These are phyloP conservation scores for Kodamaea sagamina DNA, from an alignment of 805 yeast genomes.

Conservation along the genomic window DNA sequence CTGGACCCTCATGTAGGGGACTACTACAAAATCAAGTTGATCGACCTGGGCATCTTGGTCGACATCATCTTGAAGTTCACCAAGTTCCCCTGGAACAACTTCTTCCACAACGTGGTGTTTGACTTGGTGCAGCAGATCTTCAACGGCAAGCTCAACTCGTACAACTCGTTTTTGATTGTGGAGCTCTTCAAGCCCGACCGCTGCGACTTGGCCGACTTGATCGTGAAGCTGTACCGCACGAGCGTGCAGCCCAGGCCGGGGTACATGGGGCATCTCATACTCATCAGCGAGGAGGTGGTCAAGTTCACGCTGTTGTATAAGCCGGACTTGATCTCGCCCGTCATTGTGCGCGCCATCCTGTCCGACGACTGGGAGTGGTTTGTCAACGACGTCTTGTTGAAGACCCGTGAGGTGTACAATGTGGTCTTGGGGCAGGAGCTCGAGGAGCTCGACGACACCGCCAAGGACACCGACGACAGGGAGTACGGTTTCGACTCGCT, in stretches of 20 bases:
- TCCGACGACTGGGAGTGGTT: constrained; percentile 53
- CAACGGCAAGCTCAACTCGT: constrained; percentile 89
- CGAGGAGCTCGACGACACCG: constrained; percentile 17
- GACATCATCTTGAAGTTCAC: constrained; percentile 75
- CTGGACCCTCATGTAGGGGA: constrained; percentile 80
- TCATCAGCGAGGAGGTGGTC: constrained; percentile 93
- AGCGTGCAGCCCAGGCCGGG: constrained; percentile 68
- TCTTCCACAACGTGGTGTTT: constrained; percentile 94
- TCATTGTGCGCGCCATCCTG: constrained; percentile 27
- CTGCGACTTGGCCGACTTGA: constrained; percentile 45
- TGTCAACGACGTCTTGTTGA: constrained; percentile 48
- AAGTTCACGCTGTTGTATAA: constrained; percentile 71
- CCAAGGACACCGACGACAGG: constrained; percentile 14
- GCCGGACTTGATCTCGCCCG: constrained; percentile 56
- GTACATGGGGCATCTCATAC: constrained; percentile 94
- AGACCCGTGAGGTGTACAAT: constrained; percentile 57
- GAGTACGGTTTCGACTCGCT: constrained; percentile 33
- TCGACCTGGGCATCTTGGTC: constrained; percentile 69
- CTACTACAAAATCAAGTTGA: constrained; percentile 74
- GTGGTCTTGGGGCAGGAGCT: constrained; percentile 53
- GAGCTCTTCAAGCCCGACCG: constrained; percentile 26
- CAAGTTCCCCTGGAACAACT: constrained; percentile 93
- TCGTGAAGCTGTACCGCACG: constrained; percentile 45
- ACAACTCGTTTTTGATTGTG: constrained; percentile 56
- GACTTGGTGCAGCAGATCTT: constrained; percentile 94